Evolutionary conservation across 306 rosid genomes (phyloP).

Genomic region (Myrica gale): DNA sequence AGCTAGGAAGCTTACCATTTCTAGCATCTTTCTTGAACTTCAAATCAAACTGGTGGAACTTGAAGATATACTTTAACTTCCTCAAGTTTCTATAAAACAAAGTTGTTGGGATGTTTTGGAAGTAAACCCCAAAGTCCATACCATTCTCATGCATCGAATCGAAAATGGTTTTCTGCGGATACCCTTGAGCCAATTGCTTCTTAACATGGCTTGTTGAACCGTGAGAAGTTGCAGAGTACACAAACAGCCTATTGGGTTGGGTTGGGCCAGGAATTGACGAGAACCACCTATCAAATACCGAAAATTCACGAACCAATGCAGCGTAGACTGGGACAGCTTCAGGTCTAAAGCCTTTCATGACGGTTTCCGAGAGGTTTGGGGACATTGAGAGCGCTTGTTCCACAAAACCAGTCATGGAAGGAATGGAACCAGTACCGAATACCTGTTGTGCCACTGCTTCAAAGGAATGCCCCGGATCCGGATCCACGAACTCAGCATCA

Average conservation of each 20-base stretch:
- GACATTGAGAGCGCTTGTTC: slow-evolving; percentile 85
- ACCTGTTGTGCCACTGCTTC: slow-evolving; percentile 85
- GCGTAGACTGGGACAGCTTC: slow-evolving; percentile 79
- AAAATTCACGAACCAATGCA: slow-evolving; percentile 68
- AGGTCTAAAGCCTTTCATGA: slow-evolving; percentile 91
- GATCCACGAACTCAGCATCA: slow-evolving; percentile 94
- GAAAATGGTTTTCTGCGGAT: slow-evolving; percentile 92
- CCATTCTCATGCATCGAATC: slow-evolving; percentile 75
- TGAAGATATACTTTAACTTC: slow-evolving; percentile 70
- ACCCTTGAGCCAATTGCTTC: slow-evolving; percentile 81
- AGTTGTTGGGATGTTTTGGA: slow-evolving; percentile 81
- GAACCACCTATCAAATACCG: slow-evolving; percentile 91
- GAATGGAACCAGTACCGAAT: slow-evolving; percentile 69
- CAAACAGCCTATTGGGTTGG: slow-evolving; percentile 95
- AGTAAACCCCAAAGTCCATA: slow-evolving; percentile 74
- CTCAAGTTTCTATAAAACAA: slow-evolving; percentile 85
- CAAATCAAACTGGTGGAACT: slow-evolving; percentile 76
- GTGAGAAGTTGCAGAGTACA: slow-evolving; percentile 94
- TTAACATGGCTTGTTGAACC: slow-evolving; percentile 91
- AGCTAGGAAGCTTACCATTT: slow-evolving; percentile 77
- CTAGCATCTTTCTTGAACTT: slow-evolving; percentile 78
- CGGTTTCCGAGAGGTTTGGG: slow-evolving; percentile 70
- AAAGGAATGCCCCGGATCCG: slow-evolving; percentile 98
- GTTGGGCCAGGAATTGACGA: slow-evolving; percentile 97
- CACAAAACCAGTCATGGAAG: slow-evolving; percentile 93